These are phyloP conservation scores for Colletotrichum sp. DNA, from an alignment of 2,329 filamentous ascomycete genomes.

Conservation along the genomic window DNA sequence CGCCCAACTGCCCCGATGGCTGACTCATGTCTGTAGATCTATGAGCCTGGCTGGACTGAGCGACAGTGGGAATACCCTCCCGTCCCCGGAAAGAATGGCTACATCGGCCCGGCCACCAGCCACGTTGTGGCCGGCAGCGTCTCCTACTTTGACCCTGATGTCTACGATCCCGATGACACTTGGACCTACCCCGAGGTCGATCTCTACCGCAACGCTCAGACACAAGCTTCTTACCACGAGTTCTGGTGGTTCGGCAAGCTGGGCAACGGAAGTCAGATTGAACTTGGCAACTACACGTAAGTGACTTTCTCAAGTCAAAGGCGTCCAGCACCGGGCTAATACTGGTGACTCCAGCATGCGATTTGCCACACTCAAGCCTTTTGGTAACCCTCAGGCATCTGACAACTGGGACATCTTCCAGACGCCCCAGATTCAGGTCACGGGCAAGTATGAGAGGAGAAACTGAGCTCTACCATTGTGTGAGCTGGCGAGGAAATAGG, in stretches of 20 bases:
- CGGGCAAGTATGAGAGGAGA: conserved; percentile 11
- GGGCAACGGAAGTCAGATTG: conserved; percentile 14
- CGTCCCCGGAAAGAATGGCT: conserved; percentile 37
- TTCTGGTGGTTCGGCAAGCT: conserved; percentile 21
- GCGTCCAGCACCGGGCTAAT: background rate
- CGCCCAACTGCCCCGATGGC: background rate
- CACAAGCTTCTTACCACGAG: background rate
- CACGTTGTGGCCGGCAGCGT: conserved; percentile 31
- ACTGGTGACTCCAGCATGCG: conserved; percentile 30
- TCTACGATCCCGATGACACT: conserved; percentile 40
- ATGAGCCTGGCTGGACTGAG: conserved; percentile 41
- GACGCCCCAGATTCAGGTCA: conserved; percentile 35
- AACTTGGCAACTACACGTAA: conserved; percentile 16
- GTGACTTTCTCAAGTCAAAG: background rate
- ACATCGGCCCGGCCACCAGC: conserved; percentile 42
- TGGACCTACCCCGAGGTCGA: conserved; percentile 36
- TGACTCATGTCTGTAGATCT: conserved; percentile 31
- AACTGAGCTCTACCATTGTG: background rate
- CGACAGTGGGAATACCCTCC: conserved; percentile 46
- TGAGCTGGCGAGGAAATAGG: background rate
- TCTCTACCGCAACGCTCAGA: conserved; percentile 27
- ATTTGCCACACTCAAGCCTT: conserved; percentile 44
- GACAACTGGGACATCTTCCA: conserved; percentile 47
- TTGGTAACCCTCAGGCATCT: conserved; percentile 42
- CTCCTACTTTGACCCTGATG: conserved; percentile 31